A percentile compares a stretch with the other conserved stretches of the same genome.
Evolutionary conservation across 2,329 filamentous ascomycete species (phyloP).

Genomic region (Sclerotinia spermophila): DNA sequence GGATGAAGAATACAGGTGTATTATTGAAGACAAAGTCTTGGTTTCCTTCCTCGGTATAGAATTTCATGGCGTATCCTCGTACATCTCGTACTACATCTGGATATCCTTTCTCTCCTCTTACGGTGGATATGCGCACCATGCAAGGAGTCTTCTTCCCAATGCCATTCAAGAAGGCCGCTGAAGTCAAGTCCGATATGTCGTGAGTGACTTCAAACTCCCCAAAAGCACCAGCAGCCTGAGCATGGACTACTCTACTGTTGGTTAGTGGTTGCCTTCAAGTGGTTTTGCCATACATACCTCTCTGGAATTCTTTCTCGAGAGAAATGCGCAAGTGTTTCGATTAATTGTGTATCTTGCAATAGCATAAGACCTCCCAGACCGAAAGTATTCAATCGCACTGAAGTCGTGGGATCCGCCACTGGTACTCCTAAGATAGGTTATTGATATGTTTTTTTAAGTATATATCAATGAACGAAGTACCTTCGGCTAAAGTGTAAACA

Average conservation of each 20-base stretch:
- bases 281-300: constrained; percentile 23
- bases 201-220: constrained; percentile 55
- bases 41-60: constrained; percentile 50
- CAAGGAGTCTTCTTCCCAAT: constrained; percentile 62
- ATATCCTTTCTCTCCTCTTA: constrained; percentile 43
- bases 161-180: constrained; percentile 50
- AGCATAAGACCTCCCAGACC: constrained; percentile 48
- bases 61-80: constrained; percentile 48
- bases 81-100: constrained; percentile 45
- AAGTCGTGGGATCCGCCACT: constrained; percentile 20
- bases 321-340: constrained; percentile 56
- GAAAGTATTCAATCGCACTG: constrained; percentile 21
- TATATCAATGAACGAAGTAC: constrained; percentile 4
- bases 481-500: constrained; percentile 35
- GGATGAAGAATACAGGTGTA: constrained; percentile 64
- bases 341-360: constrained; percentile 61
- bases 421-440: constrained; percentile 13
- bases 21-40: constrained; percentile 36
- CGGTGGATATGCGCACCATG: constrained; percentile 53
- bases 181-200: constrained; percentile 54
- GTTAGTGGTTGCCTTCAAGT: not conserved
- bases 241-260: constrained; percentile 49
- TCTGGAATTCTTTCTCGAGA: constrained; percentile 49
- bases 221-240: constrained; percentile 47
- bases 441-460: no score